Conservation (phyloP, 176 grass and related monocot species). For the Triticum timopheevii region DNA sequence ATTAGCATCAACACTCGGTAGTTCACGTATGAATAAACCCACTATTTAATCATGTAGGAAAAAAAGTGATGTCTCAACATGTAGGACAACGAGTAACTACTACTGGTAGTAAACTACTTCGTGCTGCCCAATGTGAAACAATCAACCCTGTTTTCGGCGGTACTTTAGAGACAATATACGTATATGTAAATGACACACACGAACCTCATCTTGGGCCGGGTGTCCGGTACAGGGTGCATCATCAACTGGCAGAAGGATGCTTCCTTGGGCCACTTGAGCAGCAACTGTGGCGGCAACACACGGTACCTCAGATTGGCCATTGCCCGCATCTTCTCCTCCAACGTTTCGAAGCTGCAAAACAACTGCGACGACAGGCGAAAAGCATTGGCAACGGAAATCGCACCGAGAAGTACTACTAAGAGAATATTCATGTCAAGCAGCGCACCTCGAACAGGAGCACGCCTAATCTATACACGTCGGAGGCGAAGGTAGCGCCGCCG, state of each 20-base stretch:
- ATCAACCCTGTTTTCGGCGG: neutral
- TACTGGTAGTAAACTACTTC: neutral
- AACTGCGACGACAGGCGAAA: slow-evolving; percentile 37
- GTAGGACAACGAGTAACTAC: neutral
- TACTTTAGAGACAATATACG: neutral
- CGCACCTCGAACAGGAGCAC: slow-evolving; percentile 93
- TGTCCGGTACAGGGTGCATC: slow-evolving; percentile 83
- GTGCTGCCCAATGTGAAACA: slow-evolving; percentile 8
- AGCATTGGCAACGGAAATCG: neutral
- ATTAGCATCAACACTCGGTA: neutral
- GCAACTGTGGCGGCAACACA: slow-evolving; percentile 72
- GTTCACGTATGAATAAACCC: neutral
- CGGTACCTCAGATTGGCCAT: slow-evolving; percentile 86
- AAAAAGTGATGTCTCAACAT: neutral
- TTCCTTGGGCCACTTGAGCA: slow-evolving; percentile 94
- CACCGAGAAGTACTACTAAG: neutral
- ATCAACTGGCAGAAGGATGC: slow-evolving; percentile 92
- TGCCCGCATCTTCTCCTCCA: slow-evolving; percentile 78
- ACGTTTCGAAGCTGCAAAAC: slow-evolving; percentile 76
- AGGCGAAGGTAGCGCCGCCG: slow-evolving; percentile 57
- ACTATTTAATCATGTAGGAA: neutral
- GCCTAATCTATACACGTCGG: slow-evolving; percentile 92
- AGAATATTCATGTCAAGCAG: neutral
- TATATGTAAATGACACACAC: neutral
- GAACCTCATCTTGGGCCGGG: slow-evolving; percentile 86